phyloP scores from a whole-genome alignment of 441 rosid species.

The Gossypium trilobum region DNA sequence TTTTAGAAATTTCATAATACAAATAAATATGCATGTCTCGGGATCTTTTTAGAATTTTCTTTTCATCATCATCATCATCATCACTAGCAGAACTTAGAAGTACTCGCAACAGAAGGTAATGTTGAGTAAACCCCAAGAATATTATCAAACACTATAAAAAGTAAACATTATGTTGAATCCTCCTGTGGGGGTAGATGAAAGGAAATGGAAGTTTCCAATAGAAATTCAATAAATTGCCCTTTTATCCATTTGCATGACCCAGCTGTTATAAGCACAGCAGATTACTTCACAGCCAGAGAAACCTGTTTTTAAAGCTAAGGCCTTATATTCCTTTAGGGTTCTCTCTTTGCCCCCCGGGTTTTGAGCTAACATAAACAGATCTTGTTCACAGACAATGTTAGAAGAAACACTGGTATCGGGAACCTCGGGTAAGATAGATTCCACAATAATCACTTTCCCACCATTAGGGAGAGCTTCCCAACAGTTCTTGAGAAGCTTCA shows the following conservation, averaged over 20 bases:
- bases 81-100: too few species aligned
- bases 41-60: too few species aligned
- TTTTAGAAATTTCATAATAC: too few species aligned
- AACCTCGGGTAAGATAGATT: conserved; percentile 21
- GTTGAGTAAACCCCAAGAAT: too few species aligned
- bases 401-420: conserved; percentile 21
- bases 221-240: neutral
- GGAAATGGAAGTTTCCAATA: neutral
- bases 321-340: conserved; percentile 27
- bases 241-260: conserved; percentile 29
- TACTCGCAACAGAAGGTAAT: too few species aligned
- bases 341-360: conserved; percentile 30
- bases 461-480: conserved; percentile 24
- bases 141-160: too few species aligned
- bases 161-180: too few species aligned
- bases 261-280: conserved; percentile 20
- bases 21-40: too few species aligned
- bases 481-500: conserved; percentile 33
- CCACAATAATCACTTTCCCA: conserved; percentile 31
- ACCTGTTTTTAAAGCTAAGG: conserved; percentile 25
- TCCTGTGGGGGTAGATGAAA: neutral
- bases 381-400: conserved; percentile 21
- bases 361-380: conserved; percentile 35
- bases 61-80: too few species aligned
- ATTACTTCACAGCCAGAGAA: conserved; percentile 22